Evolutionary conservation across 2,329 filamentous ascomycete species (phyloP).

Genomic region (Fusarium tupiense): DNA sequence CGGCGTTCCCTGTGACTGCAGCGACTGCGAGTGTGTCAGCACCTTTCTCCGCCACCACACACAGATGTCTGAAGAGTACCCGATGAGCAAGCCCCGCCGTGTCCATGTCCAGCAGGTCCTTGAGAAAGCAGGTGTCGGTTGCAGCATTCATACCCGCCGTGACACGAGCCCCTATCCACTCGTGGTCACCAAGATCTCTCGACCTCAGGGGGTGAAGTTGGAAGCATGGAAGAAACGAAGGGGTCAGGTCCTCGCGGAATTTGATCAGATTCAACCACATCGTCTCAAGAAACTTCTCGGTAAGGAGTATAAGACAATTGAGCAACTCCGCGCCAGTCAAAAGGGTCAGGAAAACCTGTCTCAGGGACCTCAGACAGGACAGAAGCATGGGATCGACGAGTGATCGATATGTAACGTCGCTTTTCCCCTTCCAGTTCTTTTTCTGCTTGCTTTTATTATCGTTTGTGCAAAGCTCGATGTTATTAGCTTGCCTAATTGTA

Average conservation of each 20-base stretch:
- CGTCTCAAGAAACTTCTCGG: slow-evolving; percentile 13
- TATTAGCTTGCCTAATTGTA: too few species aligned
- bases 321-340: neutral
- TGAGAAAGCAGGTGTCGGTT: slow-evolving; percentile 22
- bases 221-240: neutral
- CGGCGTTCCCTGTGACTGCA: slow-evolving; percentile 35
- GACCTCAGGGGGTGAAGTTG: neutral
- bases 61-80: slow-evolving; percentile 7
- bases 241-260: neutral
- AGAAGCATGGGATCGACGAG: slow-evolving; percentile 8
- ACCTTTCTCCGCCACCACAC: slow-evolving; percentile 37
- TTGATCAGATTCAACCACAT: neutral
- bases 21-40: slow-evolving; percentile 40
- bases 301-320: neutral
- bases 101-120: slow-evolving; percentile 37
- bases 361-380: neutral
- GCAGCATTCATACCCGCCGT: slow-evolving; percentile 31
- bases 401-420: neutral
- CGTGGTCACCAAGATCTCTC: slow-evolving; percentile 41
- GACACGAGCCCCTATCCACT: slow-evolving; percentile 16
- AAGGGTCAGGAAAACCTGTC: neutral
- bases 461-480: neutral
- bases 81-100: slow-evolving; percentile 26
- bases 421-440: too few species aligned
- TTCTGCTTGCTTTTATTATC: too few species aligned